Evolutionary conservation across 2,329 filamentous ascomycete genomes (phyloP), one percentile per base, ranked within the genome.

Genomic region (Botrytis deweyae): DNA sequence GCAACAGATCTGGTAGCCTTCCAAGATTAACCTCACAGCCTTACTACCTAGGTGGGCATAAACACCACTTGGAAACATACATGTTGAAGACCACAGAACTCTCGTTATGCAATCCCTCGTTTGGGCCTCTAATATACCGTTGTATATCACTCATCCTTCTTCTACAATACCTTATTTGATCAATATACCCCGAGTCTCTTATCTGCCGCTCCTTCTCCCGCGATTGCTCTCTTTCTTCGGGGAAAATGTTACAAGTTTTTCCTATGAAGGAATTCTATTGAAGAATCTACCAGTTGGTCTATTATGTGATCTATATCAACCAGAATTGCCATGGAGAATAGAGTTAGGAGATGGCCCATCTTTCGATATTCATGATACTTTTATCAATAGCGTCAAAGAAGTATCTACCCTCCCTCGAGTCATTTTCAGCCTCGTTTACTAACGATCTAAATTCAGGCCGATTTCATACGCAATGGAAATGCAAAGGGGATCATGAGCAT

Each of bases 401-500:
- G 83, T 84, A 71, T 10, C 74, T 75, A 46, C 55, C 8, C 59
- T 36, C 61, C 49, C 36, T 44, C 25, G 63, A n/a, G 9, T 49
- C 38, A 33, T 42, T 9, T 75, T 75, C 46, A 49, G 40, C 22
- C 68, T 72, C n/a, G 62, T 55, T 69, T 40, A 33, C 38, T 69
- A 25, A 62, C 29, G 4, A 42, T 40, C 16, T 33, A 61, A 14
- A 33, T 40, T 42, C 55, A 81, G 80, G 81, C 81, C 61, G 91
- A 93, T 80, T 92, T 91, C 76, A 83, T 93, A 49, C 85, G 91
- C 33, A 92, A 92, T 75, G 91, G 91, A 5, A 92, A 88, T 1
- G 91, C 90, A 2, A 92, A 92, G 78, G 89, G 88, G 2, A 90
- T 92, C 75, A 93, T 93, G 91, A 88, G 86, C 52, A 82, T 93